Evolutionary conservation across 139 green algal species (phyloP), one percentile per base, ranked within the genome.

Genomic region (Chlorella sp.): DNA sequence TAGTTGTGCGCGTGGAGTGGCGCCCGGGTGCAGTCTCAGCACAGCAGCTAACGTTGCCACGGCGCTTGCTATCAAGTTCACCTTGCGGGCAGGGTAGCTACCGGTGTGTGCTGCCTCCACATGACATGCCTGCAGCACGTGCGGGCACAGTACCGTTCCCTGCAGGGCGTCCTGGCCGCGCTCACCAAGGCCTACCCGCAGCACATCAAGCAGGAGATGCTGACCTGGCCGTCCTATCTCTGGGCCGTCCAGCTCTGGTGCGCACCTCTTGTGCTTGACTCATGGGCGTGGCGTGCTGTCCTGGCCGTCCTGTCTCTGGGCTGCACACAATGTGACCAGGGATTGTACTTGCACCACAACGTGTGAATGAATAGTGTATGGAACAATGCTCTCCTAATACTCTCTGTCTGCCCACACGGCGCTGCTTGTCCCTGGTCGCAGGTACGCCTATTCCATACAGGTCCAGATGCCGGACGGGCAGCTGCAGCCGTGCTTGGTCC

Each of bases 211-310:
- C 27, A 76, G 0, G 55, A 76, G 0, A 84, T 74, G 77, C 90
- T 93, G 65, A 80, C 64, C 2, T 89, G 80, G 30, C 73, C 79
- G 22, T 26, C 67, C 1, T 93, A 87, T 68, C 73, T 92, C 1
- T 93, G 88, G 88, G 86, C 88, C 0, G 79, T 76, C 0, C 83
- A 93, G 74, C 83, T 93, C 22, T 93, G 88, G 88, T 55, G 42
- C 10, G 42, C 10, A 55, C 10, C 42, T 55, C 10, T 55, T 55
- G 42, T 55, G 10, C 42, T 55, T 55, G 42, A 55, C 10, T 55
- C n/a, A 55, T 55, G 10, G 17, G 10, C 17, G 42, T 17, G 42
- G 10, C 10, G 10, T 55, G 42, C 10, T 55, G 10, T 10, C 17
- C 10, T 55, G 42, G 42, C 10, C 10, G 17, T 55, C 10, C 42